These are phyloP conservation scores for Plasmodium gonderi DNA, from an alignment of 169 alveolate species.

Conservation along the genomic window DNA sequence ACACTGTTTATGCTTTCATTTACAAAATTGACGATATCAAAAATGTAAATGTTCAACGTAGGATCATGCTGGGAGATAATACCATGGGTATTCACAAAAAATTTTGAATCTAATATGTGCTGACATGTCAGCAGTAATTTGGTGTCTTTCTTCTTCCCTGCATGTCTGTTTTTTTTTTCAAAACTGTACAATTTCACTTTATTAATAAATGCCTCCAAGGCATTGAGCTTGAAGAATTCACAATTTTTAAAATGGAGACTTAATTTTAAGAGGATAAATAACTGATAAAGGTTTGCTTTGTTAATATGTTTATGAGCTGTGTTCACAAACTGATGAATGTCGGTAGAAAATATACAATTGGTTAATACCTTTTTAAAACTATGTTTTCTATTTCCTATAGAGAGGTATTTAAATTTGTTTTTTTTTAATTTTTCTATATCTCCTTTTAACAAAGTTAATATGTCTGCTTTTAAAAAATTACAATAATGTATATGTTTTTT, in stretches of 20 bases:
- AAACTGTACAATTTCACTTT: neutral
- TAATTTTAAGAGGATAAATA: constrained; percentile 41
- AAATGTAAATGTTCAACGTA: constrained; percentile 2
- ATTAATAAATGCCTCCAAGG: constrained; percentile 43
- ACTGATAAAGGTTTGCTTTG: constrained; percentile 9
- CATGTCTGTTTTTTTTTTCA: neutral
- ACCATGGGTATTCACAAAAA: neutral
- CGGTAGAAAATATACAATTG: neutral
- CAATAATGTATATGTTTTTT: neutral
- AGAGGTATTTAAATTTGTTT: constrained; percentile 12
- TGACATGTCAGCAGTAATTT: constrained; percentile 15
- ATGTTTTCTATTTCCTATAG: constrained; percentile 27
- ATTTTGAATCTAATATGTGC: neutral
- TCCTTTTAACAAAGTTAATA: constrained; percentile 21
- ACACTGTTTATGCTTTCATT: neutral
- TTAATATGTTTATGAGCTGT: neutral
- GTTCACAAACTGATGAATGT: neutral
- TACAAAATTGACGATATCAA: constrained; percentile 40
- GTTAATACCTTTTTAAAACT: constrained; percentile 16
- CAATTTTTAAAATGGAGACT: constrained; percentile 27
- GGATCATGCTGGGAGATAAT: neutral
- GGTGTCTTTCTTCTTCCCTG: neutral
- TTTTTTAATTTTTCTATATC: constrained; percentile 57
- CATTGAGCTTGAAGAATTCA: neutral
- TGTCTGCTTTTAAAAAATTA: constrained; percentile 19